Percentiles rank a stretch among this genome's conserved stretches.
Evolutionary conservation across 164 flowering plant genomes (phyloP).

Genomic region (Sextonia rubra): DNA sequence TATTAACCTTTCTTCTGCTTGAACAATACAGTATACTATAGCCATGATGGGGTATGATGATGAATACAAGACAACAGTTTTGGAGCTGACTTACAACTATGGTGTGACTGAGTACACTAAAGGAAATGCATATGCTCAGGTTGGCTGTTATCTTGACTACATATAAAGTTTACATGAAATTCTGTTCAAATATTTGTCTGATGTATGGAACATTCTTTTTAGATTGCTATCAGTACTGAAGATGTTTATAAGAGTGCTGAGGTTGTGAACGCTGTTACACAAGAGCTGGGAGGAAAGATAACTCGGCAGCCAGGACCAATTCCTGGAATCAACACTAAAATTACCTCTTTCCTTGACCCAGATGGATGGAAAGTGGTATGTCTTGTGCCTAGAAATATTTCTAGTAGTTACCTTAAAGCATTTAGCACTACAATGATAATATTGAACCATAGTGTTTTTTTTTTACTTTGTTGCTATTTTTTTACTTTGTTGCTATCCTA

Average conservation of each 20-base stretch:
- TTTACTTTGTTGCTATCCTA: neutral
- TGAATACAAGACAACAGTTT: constrained; percentile 70
- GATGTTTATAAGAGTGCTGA: constrained; percentile 94
- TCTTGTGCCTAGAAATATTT: neutral
- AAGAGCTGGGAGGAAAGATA: constrained; percentile 97
- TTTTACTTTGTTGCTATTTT: too few species aligned
- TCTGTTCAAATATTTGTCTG: neutral
- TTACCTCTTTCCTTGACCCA: constrained; percentile 84
- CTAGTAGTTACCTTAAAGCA: neutral
- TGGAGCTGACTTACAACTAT: constrained; percentile 91
- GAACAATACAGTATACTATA: constrained; percentile 52
- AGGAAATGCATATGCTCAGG: constrained; percentile 99
- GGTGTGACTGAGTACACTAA: constrained; percentile 95
- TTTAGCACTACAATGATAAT: neutral
- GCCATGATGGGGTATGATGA: constrained; percentile 94
- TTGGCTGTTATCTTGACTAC: constrained; percentile 14
- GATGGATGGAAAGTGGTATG: constrained; percentile 99
- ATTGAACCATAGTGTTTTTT: neutral
- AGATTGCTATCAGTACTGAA: constrained; percentile 91
- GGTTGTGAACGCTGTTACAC: constrained; percentile 59
- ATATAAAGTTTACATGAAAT: neutral
- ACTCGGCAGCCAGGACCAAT: constrained; percentile 89
- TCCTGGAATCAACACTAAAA: constrained; percentile 91
- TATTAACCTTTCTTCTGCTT: neutral
- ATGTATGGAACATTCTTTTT: constrained; percentile 4